Base-by-base conservation (phyloP, 2,329 filamentous ascomycete genomes). In the Malbranchea zuffiana region DNA sequence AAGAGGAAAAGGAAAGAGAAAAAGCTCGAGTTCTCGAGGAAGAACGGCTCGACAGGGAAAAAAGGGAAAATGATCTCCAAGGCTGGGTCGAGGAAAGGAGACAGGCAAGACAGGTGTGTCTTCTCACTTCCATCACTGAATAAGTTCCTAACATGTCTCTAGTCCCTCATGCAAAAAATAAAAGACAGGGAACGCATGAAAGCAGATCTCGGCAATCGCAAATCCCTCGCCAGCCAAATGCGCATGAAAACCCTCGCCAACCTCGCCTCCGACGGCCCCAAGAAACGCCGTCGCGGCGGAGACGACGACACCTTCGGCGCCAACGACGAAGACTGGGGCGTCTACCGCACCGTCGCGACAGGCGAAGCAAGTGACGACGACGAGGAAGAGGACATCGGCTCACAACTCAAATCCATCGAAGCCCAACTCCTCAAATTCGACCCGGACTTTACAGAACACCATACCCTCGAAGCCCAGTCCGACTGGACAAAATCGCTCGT, bases 201-300 rank as follows among this genome's bases (percentile, higher is more conserved):
- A 63, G 84, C 86, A 28, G 90, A 98, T 54, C 74, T 95, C 1
- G 87, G 88, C 39, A 96, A 96, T 61, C 82, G 90, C 54, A 98
- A 98, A 60, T 95, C 87, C 0, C 76, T 95, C 13, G 90, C 90
- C 6, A 90, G 82, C 40, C 88, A 96, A 60, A 92, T 93, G 63
- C 82, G 90, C 45, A 98, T 98, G 90, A 96, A 96, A 65, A 88
- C 80, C 34, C 86, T 98, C 41, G 90, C 90, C 42, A 95, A 94
- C 53, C 78, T 98, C 1, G 90, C 90, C 3, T 87, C 88, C 0
- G 90, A 98, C 58, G 78, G 75, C 4, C 86, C 88, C 5, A 69
- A 69, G 46, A 86, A 87, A 57, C 92, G 94, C 60, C 75, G 88
- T 39, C 71, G 85, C 10, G 78, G 87, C 12, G 86, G 85, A 5